Conservation (phyloP, 1,284 basidiomycete species). For the Ganoderma multipileum region DNA sequence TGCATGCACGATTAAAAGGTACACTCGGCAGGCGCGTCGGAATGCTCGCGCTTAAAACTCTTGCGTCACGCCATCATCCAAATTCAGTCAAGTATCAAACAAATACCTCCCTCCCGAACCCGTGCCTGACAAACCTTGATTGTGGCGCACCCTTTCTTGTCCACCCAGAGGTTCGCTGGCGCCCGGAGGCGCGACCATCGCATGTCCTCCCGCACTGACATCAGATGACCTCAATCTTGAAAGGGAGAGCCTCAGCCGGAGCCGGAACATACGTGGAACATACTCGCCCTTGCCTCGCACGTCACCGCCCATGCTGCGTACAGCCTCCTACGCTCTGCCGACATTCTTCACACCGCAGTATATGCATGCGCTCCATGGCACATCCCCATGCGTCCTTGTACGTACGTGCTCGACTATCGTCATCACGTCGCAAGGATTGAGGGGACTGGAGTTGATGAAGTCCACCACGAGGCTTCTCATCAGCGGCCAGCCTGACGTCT, state of each 20-base stretch:
- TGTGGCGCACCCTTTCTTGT: neutral
- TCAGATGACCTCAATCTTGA: no score
- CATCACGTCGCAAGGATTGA: slow-evolving; percentile 21
- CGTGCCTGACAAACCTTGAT: slow-evolving; percentile 8
- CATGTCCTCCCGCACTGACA: neutral
- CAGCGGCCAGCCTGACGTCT: neutral
- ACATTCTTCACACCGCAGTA: slow-evolving; percentile 1
- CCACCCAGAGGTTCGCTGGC: neutral
- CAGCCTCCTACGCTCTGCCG: neutral
- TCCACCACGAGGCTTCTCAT: neutral
- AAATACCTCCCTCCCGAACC: neutral
- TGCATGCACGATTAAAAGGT: neutral
- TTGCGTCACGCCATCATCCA: neutral
- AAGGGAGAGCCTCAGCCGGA: neutral
- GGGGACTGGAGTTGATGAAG: neutral
- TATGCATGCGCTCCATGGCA: neutral
- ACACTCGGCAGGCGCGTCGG: neutral
- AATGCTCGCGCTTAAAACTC: neutral
- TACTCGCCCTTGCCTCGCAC: neutral
- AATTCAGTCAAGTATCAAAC: neutral
- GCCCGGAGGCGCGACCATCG: neutral
- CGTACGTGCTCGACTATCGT: slow-evolving; percentile 19
- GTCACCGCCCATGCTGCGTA: neutral
- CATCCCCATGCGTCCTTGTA: neutral
- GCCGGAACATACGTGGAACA: slow-evolving; percentile 1